phyloP scores from a whole-genome alignment of 78 protist genomes.

The Creolimax fragrantissima region DNA sequence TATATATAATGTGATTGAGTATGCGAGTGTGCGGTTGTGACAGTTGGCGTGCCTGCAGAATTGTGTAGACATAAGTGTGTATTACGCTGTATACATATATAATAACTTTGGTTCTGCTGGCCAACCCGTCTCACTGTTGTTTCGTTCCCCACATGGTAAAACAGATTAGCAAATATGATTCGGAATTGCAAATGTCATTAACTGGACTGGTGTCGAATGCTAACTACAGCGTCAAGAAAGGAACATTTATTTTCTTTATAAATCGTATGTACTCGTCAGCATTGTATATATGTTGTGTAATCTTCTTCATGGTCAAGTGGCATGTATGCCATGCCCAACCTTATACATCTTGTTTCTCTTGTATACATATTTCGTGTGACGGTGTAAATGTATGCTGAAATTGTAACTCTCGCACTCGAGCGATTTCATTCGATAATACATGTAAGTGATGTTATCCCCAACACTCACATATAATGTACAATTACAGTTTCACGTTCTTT shows the following conservation, averaged over 20 bases:
- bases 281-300: too few relatives aligned
- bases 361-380: background rate
- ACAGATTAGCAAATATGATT: background rate
- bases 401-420: background rate
- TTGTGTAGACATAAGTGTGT: background rate
- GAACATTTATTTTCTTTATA: constrained; percentile 67
- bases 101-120: background rate
- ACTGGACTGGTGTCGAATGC: constrained; percentile 59
- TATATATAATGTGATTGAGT: background rate
- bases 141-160: background rate
- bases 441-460: background rate
- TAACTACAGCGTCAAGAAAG: constrained; percentile 48
- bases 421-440: background rate
- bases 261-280: constrained; percentile 46
- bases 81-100: background rate
- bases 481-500: too few relatives aligned
- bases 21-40: background rate
- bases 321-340: background rate
- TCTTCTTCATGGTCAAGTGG: too few relatives aligned
- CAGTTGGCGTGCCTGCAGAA: background rate
- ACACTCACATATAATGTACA: too few relatives aligned
- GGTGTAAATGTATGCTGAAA: background rate
- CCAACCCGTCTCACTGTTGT: background rate
- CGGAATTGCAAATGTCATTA: background rate
- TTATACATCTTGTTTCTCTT: background rate